Conservation (phyloP, 345 rosid genomes). For the Eucalyptus sideroxylon region DNA sequence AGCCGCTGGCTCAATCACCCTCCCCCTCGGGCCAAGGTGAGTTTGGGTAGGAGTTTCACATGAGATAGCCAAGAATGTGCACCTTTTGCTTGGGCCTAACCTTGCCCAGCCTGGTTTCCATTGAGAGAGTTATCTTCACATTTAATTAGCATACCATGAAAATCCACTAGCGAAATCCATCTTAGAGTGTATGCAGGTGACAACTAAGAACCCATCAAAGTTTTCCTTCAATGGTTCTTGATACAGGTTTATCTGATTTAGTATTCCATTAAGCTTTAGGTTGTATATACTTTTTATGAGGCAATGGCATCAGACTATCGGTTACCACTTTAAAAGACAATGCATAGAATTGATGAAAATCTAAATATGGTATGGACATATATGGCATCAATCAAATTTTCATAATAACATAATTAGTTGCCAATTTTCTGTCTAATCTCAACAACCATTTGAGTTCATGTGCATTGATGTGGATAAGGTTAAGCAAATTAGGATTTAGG, state of each 20-base stretch:
- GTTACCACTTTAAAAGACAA: too few relatives aligned
- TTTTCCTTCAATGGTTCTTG: background rate
- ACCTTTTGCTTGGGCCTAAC: background rate
- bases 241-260: background rate
- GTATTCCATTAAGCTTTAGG: too few relatives aligned
- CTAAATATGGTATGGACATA: too few relatives aligned
- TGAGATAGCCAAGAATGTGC: background rate
- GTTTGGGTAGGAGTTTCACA: background rate
- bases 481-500: too few relatives aligned
- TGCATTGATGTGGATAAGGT: too few relatives aligned
- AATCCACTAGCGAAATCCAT: background rate
- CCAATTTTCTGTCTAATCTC: too few relatives aligned
- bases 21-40: background rate
- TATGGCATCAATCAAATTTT: too few relatives aligned
- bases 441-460: too few relatives aligned
- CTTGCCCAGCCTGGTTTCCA: background rate
- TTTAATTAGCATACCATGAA: background rate
- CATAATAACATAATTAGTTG: too few relatives aligned
- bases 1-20: background rate
- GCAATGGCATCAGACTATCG: too few relatives aligned
- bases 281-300: too few relatives aligned
- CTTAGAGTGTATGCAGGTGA: background rate
- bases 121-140: background rate
- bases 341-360: too few relatives aligned
- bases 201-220: background rate